Evolutionary conservation across 352 stramenopile genomes (phyloP).

Genomic region (Globisporangium emineosum): DNA sequence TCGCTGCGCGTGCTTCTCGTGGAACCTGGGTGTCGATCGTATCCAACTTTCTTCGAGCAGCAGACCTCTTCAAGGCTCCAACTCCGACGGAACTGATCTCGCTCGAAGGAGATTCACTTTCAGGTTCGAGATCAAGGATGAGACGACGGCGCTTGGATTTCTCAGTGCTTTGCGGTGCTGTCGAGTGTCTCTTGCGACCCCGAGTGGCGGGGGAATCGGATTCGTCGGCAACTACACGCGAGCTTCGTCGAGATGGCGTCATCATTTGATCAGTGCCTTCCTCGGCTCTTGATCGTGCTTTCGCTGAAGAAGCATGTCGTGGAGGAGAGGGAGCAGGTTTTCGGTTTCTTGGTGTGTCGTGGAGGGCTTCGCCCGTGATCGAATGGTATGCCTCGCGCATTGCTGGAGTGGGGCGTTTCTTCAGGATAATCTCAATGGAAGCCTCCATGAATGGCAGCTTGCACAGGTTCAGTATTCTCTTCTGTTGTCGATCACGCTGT

Average conservation of each 20-base stretch:
- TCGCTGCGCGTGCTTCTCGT: neutral
- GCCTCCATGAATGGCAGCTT: conserved; percentile 60
- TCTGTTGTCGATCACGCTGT: conserved; percentile 83
- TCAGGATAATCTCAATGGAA: conserved; percentile 72
- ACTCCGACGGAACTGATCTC: conserved; percentile 6
- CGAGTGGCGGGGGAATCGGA: conserved; percentile 1
- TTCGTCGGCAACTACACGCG: neutral
- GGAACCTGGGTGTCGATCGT: neutral
- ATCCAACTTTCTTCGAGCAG: conserved; percentile 6
- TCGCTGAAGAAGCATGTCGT: conserved; percentile 3
- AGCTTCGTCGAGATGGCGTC: conserved; percentile 13
- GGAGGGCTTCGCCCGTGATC: conserved; percentile 54
- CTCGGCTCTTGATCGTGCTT: neutral
- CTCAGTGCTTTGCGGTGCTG: neutral
- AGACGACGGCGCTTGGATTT: conserved; percentile 22
- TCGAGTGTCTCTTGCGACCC: conserved; percentile 7
- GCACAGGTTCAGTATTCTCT: conserved; percentile 64
- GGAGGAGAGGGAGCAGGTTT: conserved; percentile 22
- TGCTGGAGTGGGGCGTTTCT: conserved; percentile 56
- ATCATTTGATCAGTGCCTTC: conserved; percentile 16
- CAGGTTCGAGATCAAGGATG: conserved; percentile 12
- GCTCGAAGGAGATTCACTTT: conserved; percentile 14
- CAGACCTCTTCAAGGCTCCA: neutral
- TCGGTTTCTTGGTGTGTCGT: conserved; percentile 40
- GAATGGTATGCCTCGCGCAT: conserved; percentile 74